Percentiles rank a stretch among this genome's conserved stretches.
phyloP scores from a whole-genome alignment of 441 rosid genomes.

The Arabidopsis hybrid region DNA sequence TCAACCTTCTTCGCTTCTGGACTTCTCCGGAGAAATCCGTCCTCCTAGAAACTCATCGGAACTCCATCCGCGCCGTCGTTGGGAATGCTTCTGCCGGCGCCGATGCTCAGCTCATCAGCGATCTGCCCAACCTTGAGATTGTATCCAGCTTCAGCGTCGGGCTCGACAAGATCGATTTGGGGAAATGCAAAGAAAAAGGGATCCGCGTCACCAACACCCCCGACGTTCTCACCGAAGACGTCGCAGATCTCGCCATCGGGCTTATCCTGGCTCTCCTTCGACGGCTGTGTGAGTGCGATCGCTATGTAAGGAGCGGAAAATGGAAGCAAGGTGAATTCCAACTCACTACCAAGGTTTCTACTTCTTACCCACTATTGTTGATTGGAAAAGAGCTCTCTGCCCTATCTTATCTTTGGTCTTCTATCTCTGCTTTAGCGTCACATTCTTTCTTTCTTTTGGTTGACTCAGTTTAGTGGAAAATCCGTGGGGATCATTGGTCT shows the following conservation, averaged over 20 bases:
- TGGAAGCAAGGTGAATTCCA: slow-evolving; percentile 73
- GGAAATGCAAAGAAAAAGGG: slow-evolving; percentile 78
- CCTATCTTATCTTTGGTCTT: slow-evolving; percentile 10
- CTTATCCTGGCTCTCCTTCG: slow-evolving; percentile 78
- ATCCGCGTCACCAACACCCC: slow-evolving; percentile 90
- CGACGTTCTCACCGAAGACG: slow-evolving; percentile 90
- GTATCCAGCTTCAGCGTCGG: slow-evolving; percentile 87
- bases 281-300: slow-evolving; percentile 79
- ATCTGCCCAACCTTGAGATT: slow-evolving; percentile 79
- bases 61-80: slow-evolving; percentile 83
- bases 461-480: slow-evolving; percentile 63
- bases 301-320: slow-evolving; percentile 73
- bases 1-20: slow-evolving; percentile 69
- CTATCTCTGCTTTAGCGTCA: neutral
- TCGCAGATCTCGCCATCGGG: slow-evolving; percentile 90
- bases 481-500: slow-evolving; percentile 69
- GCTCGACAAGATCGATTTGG: slow-evolving; percentile 86
- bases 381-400: neutral
- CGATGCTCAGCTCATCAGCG: slow-evolving; percentile 71
- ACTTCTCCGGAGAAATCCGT: slow-evolving; percentile 55
- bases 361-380: too few species aligned
- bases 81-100: slow-evolving; percentile 67
- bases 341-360: slow-evolving; percentile 61
- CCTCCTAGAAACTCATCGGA: slow-evolving; percentile 55
- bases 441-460: slow-evolving; percentile 4